Base-by-base conservation (phyloP, 768 basidiomycete species). In the Cyathus striatus region DNA sequence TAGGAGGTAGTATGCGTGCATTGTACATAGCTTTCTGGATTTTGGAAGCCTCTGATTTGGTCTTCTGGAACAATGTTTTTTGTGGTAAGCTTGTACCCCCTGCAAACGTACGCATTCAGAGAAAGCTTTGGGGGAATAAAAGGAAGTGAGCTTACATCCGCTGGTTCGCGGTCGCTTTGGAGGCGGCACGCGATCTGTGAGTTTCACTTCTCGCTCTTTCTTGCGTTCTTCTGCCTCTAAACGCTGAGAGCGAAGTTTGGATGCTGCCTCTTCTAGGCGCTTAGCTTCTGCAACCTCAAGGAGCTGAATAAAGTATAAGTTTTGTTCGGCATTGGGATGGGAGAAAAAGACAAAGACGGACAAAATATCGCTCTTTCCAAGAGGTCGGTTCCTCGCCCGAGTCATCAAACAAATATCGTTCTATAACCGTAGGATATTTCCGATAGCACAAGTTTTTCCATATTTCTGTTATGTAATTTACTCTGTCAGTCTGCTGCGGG, bases 51-150 rank as follows among this genome's bases (percentile, higher is more conserved):
- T 89, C 84, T 33, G 69, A 69, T 45, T 77, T 78, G 5, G 86
- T 81, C 64, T 86, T 89, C 66, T 90, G 83, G 51, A 91, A 82
- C 16, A 90, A 66, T 13, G 82, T 72, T 64, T 83, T 89, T 17
- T 83, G 80, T 49, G 62, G 71, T 7, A 59, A 36, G 25, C 56
- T 57, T 36, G 55, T 49, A 3, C 61, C 61, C 69, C 70, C 73
- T 73, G 42, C 26, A 23, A 35, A 38, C 30, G 46, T 39, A 38
- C 49, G 42, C 37, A 30, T 43, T 38, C 27, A 50, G 44, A 52
- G n/a, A n/a, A n/a, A n/a, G 34, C 49, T 47, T 46, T 30, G 42
- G n/a, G n/a, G 34, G 39, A 46, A 47, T 27, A 25, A 40, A 44
- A 43, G 46, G 38, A 44, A 42, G 34, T 32, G 9, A 23, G 57